Evolutionary conservation across 129 eudicot species (phyloP).

Genomic region (Arctium minus): DNA sequence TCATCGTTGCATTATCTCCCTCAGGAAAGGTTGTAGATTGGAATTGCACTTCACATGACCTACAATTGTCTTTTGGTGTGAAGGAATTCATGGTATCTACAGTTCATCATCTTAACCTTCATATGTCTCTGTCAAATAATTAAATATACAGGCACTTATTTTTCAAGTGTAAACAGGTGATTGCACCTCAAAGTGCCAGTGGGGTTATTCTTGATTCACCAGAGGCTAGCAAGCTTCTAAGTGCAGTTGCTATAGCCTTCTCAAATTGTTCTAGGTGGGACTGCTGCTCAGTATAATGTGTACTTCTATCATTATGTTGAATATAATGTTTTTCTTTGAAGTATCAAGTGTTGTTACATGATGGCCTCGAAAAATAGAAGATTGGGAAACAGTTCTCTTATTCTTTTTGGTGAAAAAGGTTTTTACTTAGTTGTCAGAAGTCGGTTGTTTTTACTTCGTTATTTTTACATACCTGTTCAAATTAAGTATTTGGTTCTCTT

Average conservation of each 20-base stretch:
- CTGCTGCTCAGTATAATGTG: neutral
- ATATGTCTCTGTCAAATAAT: constrained; percentile 2
- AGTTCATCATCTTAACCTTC: constrained; percentile 5
- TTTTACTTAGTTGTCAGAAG: neutral
- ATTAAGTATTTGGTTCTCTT: neutral
- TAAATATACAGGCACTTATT: neutral
- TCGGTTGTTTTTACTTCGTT: neutral
- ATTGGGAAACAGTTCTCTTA: neutral
- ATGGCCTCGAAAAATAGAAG: neutral
- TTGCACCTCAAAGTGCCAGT: constrained; percentile 96
- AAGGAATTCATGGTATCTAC: constrained; percentile 72
- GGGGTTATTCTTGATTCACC: constrained; percentile 97
- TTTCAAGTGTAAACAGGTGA: constrained; percentile 49
- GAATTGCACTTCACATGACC: constrained; percentile 65
- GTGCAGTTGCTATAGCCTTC: constrained; percentile 94
- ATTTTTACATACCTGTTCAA: neutral
- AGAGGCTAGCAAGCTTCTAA: constrained; percentile 96
- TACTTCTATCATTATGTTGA: constrained; percentile 1
- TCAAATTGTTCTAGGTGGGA: constrained; percentile 88
- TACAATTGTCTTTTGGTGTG: constrained; percentile 94
- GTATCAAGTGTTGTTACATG: neutral
- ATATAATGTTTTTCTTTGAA: neutral
- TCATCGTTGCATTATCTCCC: constrained; percentile 14
- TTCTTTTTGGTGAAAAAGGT: neutral
- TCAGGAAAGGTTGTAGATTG: constrained; percentile 61